phyloP scores from a whole-genome alignment of 495 filamentous ascomycete species.

The Aspergillus homomorphus region DNA sequence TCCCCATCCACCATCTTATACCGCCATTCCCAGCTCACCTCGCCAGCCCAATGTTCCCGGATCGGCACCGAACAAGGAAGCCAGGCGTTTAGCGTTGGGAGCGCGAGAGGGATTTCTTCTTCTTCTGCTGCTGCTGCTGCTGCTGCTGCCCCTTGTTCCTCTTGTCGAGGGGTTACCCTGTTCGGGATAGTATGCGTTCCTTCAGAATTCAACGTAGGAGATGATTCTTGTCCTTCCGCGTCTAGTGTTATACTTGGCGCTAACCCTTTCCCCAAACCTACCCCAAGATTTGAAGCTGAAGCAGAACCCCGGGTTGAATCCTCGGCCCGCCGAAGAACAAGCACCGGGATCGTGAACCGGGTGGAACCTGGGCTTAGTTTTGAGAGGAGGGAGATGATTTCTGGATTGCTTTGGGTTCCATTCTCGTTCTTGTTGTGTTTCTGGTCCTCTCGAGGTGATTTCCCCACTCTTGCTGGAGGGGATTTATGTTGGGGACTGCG shows the following conservation, averaged over 20 bases:
- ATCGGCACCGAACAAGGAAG: constrained; percentile 9
- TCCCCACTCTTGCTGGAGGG: too few species aligned
- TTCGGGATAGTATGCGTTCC: too few species aligned
- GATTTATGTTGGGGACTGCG: not conserved
- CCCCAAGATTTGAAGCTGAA: too few species aligned
- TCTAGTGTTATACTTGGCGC: too few species aligned
- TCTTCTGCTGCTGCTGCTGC: not conserved
- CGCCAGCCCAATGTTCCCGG: constrained; percentile 7
- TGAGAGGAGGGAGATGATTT: not conserved
- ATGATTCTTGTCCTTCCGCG: too few species aligned
- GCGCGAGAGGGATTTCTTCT: constrained; percentile 23
- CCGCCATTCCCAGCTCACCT: constrained; percentile 41
- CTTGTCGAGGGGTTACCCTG: too few species aligned
- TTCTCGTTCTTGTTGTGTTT: not conserved
- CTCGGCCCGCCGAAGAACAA: constrained; percentile 16
- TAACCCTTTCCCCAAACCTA: too few species aligned
- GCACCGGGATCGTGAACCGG: constrained; percentile 41
- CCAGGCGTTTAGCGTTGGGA: constrained; percentile 31
- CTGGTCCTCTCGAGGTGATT: too few species aligned
- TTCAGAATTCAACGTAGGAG: too few species aligned
- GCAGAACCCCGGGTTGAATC: not conserved
- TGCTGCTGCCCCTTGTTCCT: not conserved
- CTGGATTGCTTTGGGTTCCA: not conserved
- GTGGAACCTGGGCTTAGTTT: constrained; percentile 27
- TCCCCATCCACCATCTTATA: constrained; percentile 44